Evolutionary conservation across 129 eudicot species (phyloP).

Genomic region (Chrysanthemum makinoi): DNA sequence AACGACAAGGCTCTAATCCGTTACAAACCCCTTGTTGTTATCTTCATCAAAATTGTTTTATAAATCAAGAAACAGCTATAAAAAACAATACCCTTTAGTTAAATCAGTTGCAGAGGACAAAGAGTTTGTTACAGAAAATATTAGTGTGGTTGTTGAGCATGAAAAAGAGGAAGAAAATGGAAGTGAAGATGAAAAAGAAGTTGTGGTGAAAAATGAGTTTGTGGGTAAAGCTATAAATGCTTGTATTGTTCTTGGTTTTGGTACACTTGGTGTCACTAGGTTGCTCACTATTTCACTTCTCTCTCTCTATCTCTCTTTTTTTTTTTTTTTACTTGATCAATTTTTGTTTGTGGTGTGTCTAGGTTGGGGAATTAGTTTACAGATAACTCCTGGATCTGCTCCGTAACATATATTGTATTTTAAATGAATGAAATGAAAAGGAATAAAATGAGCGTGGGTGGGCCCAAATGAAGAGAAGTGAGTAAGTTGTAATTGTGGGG

Average conservation of each 20-base stretch:
- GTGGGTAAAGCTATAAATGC: conserved; percentile 59
- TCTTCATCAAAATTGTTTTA: conserved; percentile 16
- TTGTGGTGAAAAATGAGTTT: conserved; percentile 28
- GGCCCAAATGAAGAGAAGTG: no score
- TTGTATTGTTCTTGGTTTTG: conserved; percentile 77
- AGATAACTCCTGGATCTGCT: no score
- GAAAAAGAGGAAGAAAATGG: conserved; percentile 27
- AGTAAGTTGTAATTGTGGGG: no score
- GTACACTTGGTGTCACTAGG: conserved; percentile 69
- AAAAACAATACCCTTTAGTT: conserved; percentile 4
- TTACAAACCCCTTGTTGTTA: conserved; percentile 16
- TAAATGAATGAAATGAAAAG: no score
- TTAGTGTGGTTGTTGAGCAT: conserved; percentile 20
- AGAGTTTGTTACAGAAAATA: conserved; percentile 35
- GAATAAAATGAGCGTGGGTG: no score
- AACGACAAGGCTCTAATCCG: no score
- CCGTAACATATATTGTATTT: no score
- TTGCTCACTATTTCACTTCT: conserved; percentile 56
- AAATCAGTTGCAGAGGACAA: conserved; percentile 46
- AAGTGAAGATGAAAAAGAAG: not conserved
- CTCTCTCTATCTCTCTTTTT: not conserved
- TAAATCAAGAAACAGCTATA: conserved; percentile 20
- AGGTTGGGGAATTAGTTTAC: not conserved
- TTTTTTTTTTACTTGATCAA: not conserved
- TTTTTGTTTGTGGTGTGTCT: not conserved